Evolutionary conservation across 768 basidiomycete genomes (phyloP), one percentile per base, ranked within the genome.

Genomic region (Rhodotorula paludigena): DNA sequence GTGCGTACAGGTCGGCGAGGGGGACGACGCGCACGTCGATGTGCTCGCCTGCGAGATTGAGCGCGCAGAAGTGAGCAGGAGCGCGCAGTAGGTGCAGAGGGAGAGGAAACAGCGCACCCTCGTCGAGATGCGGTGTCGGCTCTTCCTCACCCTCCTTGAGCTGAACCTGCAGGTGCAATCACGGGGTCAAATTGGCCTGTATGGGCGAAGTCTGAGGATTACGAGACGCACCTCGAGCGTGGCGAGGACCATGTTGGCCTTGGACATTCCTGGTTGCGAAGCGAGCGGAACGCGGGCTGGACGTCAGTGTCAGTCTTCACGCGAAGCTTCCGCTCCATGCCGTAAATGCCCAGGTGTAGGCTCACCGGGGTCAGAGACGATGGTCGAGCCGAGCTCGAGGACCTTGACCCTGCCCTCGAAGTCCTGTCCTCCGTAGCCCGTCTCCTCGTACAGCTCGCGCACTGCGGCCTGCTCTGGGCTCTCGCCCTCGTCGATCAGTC

Each of bases 401-500:
- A 92, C 81, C 57, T 81, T 77, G 57, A 83, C 80, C 5, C 87
- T 66, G 0, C 74, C 75, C n/a, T 75, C 65, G 23, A 75, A 77
- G 56, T 12, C 67, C 45, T 64, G 28, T 3, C 59, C 88, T 59
- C 83, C 85, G 79, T 85, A 94, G 9, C 93, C 93, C 5, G 93
- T 96, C 78, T 98, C 94, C 79, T 98, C 94, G 74, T 86, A 83
- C 21, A 98, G 83, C 77, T 98, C 94, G 30, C 94, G 85, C 44
- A 92, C 82, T 1, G 92, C 93, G 2, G 91, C 84, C 25, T 83
- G 79, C 78, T 88, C 89, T 0, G 90, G 82, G 1, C 87, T 85
- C 81, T 98, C 94, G 0, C 85, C 85, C 66, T 87, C 85, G 76
- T 94, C 90, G 70, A 98, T 85, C 25, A 98, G 79, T 38, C 93